A percentile compares a stretch with the other conserved stretches of the same genome.
These are phyloP conservation scores for Claviceps monticola DNA, from an alignment of 2,329 filamentous ascomycete genomes.

Conservation along the genomic window DNA sequence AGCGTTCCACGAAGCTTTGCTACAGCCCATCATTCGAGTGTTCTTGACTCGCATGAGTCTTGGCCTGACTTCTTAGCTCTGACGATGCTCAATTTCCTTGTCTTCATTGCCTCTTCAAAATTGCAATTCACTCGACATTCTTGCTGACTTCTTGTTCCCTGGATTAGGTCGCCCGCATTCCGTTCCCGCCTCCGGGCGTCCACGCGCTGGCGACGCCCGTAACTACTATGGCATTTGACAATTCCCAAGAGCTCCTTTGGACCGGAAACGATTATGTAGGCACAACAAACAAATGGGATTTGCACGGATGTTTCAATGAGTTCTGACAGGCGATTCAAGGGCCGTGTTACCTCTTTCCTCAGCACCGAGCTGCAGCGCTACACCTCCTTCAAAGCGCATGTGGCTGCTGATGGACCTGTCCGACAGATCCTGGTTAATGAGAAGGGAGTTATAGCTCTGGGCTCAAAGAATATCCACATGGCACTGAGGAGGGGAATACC, in stretches of 20 bases:
- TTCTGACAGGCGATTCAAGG: conserved; percentile 37
- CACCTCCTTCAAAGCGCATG: conserved; percentile 77
- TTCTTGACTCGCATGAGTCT: neutral
- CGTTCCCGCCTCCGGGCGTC: conserved; percentile 62
- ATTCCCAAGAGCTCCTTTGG: conserved; percentile 81
- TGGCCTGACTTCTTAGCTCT: neutral
- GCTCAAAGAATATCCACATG: conserved; percentile 75
- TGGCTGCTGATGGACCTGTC: conserved; percentile 58
- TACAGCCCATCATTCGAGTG: neutral
- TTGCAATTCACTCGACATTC: neutral
- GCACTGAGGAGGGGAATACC: conserved; percentile 68
- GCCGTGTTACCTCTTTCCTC: conserved; percentile 78
- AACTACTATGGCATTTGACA: conserved; percentile 79
- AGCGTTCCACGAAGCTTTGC: conserved; percentile 11
- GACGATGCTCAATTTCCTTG: neutral
- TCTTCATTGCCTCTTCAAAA: neutral
- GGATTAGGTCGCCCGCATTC: conserved; percentile 61
- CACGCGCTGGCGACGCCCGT: conserved; percentile 58
- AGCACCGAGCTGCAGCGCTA: conserved; percentile 76
- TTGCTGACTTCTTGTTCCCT: conserved; percentile 3
- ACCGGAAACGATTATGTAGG: conserved; percentile 74
- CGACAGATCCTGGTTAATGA: conserved; percentile 86
- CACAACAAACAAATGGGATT: conserved; percentile 13
- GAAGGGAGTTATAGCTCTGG: conserved; percentile 76
- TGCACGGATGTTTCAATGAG: neutral